Base-by-base conservation (phyloP, 1,284 basidiomycete species). In the Moesziomyces sp. region DNA sequence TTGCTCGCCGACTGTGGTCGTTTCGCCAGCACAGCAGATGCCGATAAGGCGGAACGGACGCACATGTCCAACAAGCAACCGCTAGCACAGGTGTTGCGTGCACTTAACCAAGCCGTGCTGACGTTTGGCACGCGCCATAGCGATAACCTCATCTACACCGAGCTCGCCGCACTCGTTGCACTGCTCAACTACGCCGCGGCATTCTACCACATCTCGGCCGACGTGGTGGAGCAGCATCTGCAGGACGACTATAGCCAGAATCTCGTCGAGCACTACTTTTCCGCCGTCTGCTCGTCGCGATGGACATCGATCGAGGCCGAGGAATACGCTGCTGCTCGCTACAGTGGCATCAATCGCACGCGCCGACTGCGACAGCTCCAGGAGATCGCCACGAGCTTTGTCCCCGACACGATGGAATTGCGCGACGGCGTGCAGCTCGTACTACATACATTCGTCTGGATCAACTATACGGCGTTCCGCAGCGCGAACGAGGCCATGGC, bases 131-230 rank as follows among this genome's bases (percentile, higher is more conserved):
- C 14, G 8, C 19, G 14, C 1, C 28, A 26, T 16, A 14, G 48
- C 44, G 35, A 59, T 30, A 51, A 38, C 8, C 13, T 49, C 5
- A 26, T 59, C 19, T 60, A 45, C 24, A 42, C 18, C 19, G 67
- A 70, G 24, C n/a, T 70, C 10, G 60, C 49, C 5, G 42, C 49
- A 30, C 10, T 70, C 11, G 54, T 65, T 5, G 61, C 48, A 9
- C 35, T 64, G 40, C 68, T 71, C 53, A 71, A 71, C 54, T 65
- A 65, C 30, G 58, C 61, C 1, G 60, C 54, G 21, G 54, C 54
- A 3, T 48, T 65, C 42, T 61, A 53, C 54, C 10, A n/a, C 19
- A 14, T 30, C 19, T 47, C 28, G 35, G 55, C 59, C 21, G 48
- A 58, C 7, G 6, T 21, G 5, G 47, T 62, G 18, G 59, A 68